Evolutionary conservation across 331 rosid species (phyloP).

Genomic region (Quercus phellos): DNA sequence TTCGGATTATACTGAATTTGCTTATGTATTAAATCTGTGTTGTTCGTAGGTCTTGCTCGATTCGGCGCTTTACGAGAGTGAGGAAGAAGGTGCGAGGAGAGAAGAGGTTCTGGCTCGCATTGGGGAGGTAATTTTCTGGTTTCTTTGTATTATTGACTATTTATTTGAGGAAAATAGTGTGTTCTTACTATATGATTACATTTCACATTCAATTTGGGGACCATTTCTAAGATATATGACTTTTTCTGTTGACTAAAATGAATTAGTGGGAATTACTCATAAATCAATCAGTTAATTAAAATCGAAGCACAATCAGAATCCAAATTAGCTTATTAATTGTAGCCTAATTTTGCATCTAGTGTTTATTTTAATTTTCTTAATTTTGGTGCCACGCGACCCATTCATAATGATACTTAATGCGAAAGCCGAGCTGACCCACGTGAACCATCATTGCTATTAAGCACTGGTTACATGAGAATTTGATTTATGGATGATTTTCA

Average conservation of each 20-base stretch:
- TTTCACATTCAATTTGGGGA: background rate
- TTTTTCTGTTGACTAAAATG: background rate
- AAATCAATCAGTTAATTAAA: no score
- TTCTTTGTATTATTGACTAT: background rate
- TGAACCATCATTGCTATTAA: no score
- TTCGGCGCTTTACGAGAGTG: conserved; percentile 75
- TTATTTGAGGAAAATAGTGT: background rate
- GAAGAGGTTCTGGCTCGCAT: conserved; percentile 74
- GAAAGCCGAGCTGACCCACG: no score
- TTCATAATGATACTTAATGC: no score
- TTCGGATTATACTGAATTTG: background rate
- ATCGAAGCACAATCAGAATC: no score
- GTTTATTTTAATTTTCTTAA: no score
- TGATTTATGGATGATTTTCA: background rate
- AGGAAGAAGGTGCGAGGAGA: conserved; percentile 56
- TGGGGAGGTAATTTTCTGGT: conserved; percentile 42
- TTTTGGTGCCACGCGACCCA: no score
- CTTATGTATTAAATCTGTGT: background rate
- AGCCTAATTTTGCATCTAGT: no score
- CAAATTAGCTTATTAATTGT: no score
- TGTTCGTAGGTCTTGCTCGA: conserved; percentile 56
- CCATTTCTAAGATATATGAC: background rate
- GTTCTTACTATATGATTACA: background rate
- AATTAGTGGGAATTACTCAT: background rate
- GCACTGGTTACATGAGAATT: background rate